Percentiles rank a stretch among this genome's conserved stretches.
phyloP scores from a whole-genome alignment of 345 rosid genomes.

The Salix arbutifolia region DNA sequence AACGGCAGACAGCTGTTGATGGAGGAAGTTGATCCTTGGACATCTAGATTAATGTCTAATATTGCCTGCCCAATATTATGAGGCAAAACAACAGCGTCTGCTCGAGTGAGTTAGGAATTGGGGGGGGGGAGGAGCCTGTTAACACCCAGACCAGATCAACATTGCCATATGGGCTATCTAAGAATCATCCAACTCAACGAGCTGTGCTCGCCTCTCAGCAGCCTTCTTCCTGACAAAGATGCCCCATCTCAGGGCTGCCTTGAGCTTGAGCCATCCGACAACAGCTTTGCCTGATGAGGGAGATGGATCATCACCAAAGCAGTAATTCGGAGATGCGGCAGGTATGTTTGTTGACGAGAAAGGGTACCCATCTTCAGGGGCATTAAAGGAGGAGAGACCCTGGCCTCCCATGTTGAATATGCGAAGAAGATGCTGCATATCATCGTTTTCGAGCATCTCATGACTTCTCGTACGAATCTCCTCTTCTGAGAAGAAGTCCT shows the following conservation, averaged over 20 bases:
- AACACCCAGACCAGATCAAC: constrained; percentile 16
- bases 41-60: constrained; percentile 11
- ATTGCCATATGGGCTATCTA: constrained; percentile 16
- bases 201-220: constrained; percentile 32
- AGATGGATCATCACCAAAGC: constrained; percentile 24
- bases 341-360: constrained; percentile 16
- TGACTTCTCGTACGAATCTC: constrained; percentile 27
- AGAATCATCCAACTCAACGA: constrained; percentile 20
- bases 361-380: constrained; percentile 20
- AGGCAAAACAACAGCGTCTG: constrained; percentile 3
- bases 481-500: constrained; percentile 22
- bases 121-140: constrained; percentile 2
- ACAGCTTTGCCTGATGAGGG: constrained; percentile 31
- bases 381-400: constrained; percentile 10
- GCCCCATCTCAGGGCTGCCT: constrained; percentile 33
- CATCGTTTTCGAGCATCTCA: constrained; percentile 35
- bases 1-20: not conserved
- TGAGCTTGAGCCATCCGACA: constrained; percentile 32
- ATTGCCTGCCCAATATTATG: not conserved
- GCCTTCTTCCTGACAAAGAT: constrained; percentile 30
- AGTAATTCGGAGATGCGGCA: constrained; percentile 10
- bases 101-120: not conserved
- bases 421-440: constrained; percentile 30
- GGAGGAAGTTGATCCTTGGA: not conserved
- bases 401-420: constrained; percentile 26